These are phyloP conservation scores for Auriscalpium orientale DNA, from an alignment of 768 basidiomycete genomes.

Conservation along the genomic window DNA sequence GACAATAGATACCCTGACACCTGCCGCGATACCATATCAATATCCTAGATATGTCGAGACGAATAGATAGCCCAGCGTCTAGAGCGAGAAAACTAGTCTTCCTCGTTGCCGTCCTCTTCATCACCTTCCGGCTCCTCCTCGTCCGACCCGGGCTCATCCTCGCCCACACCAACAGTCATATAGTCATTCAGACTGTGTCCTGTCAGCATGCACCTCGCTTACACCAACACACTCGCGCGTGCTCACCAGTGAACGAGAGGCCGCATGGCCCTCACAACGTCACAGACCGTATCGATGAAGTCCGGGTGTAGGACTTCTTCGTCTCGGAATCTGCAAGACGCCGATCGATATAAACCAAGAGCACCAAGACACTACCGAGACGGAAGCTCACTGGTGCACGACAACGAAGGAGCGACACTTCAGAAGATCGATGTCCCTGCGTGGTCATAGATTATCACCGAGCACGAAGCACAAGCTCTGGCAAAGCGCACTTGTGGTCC, in stretches of 20 bases:
- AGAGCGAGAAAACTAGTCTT: background rate
- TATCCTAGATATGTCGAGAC: too few relatives aligned
- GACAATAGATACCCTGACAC: too few relatives aligned
- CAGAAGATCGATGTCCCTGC: slow-evolving; percentile 85
- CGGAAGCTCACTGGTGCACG: slow-evolving; percentile 40
- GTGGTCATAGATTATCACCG: background rate
- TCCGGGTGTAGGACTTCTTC: slow-evolving; percentile 32
- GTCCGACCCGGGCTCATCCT: slow-evolving; percentile 4
- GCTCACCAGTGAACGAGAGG: slow-evolving; percentile 32
- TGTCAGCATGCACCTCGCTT: background rate
- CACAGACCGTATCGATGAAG: slow-evolving; percentile 31
- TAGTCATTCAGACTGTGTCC: slow-evolving; percentile 14
- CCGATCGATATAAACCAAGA: background rate
- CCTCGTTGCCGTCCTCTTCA: slow-evolving; percentile 1
- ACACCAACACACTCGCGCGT: background rate
- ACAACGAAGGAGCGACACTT: slow-evolving; percentile 78
- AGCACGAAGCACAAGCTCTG: background rate
- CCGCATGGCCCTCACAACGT: slow-evolving; percentile 27
- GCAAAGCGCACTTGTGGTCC: slow-evolving; percentile 53
- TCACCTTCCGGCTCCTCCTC: background rate
- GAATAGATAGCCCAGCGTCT: too few relatives aligned
- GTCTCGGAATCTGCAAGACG: slow-evolving; percentile 27
- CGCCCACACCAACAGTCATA: slow-evolving; percentile 9
- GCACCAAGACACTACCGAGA: background rate
- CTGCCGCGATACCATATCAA: too few relatives aligned